phyloP scores from a whole-genome alignment of 208 protist genomes.

The Acanthamoeba sp. region DNA sequence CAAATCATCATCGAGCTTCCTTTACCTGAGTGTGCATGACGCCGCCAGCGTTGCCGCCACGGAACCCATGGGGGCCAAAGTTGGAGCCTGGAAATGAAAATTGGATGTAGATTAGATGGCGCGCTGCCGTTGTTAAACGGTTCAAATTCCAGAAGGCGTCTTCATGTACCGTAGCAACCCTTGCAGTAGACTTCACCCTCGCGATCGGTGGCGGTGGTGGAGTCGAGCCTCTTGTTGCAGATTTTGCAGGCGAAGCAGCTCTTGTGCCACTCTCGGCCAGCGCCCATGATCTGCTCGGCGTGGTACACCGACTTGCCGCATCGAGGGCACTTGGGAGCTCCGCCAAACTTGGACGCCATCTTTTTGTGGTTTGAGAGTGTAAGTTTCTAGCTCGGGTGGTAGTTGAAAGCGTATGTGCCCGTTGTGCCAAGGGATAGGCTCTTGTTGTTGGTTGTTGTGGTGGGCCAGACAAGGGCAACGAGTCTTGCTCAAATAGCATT shows the following conservation, averaged over 20 bases:
- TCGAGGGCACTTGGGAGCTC: slow-evolving; percentile 17
- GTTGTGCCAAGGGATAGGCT: too few species aligned
- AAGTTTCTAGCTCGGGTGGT: too few species aligned
- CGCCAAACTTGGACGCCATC: background rate
- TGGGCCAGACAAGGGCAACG: too few species aligned
- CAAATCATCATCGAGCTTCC: background rate
- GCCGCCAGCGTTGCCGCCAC: background rate
- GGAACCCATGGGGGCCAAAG: slow-evolving; percentile 53
- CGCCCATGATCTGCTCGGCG: slow-evolving; percentile 13
- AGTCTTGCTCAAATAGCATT: too few species aligned
- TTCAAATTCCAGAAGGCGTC: too few species aligned
- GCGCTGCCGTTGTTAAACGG: too few species aligned
- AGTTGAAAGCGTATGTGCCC: too few species aligned
- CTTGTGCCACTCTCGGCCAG: slow-evolving; percentile 49
- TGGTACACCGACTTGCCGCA: slow-evolving; percentile 66
- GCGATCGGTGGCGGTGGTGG: slow-evolving; percentile 1
- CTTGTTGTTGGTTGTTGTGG: too few species aligned
- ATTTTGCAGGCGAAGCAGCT: slow-evolving; percentile 19
- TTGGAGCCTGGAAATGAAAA: too few species aligned
- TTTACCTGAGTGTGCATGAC: slow-evolving; percentile 14
- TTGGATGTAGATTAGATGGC: too few species aligned
- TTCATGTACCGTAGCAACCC: slow-evolving; percentile 56
- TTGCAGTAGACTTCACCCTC: slow-evolving; percentile 52
- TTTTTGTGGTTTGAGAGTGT: background rate
- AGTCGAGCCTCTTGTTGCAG: slow-evolving; percentile 53